Evolutionary conservation across 345 rosid genomes (phyloP).

Genomic region (Laguncularia racemosa): DNA sequence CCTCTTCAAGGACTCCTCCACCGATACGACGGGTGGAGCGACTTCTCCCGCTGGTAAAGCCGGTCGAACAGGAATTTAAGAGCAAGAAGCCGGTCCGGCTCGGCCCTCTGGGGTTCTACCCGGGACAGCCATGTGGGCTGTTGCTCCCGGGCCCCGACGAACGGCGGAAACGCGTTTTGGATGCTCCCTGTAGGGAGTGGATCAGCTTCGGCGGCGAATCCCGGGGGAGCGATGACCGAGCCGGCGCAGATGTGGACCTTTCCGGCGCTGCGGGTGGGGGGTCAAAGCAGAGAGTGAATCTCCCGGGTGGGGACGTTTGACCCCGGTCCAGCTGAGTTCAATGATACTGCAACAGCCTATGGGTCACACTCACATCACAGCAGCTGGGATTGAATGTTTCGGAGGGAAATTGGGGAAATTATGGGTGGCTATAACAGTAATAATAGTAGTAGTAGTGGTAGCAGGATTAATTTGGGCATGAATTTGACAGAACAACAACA

Average conservation of each 20-base stretch:
- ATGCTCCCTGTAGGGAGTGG: conserved; percentile 58
- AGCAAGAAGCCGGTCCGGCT: conserved; percentile 33
- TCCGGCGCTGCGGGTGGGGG: conserved; percentile 17
- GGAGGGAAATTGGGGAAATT: conserved; percentile 39
- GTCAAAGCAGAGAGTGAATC: conserved; percentile 17
- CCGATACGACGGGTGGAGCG: conserved; percentile 9
- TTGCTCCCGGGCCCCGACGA: conserved; percentile 41
- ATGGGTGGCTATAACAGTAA: conserved; percentile 11
- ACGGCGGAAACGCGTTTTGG: conserved; percentile 72
- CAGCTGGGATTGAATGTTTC: conserved; percentile 55
- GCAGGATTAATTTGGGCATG: conserved; percentile 52
- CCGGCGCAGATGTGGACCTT: conserved; percentile 75
- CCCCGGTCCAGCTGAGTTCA: conserved; percentile 55
- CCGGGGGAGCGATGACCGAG: conserved; percentile 13
- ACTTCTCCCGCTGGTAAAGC: conserved; percentile 17
- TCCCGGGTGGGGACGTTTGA: conserved; percentile 41
- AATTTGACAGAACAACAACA: conserved; percentile 38
- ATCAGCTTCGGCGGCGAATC: conserved; percentile 18
- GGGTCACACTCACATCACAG: conserved; percentile 57
- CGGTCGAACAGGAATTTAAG: conserved; percentile 20
- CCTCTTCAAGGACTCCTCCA: conserved; percentile 49
- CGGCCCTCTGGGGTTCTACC: conserved; percentile 32
- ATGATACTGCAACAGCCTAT: conserved; percentile 56
- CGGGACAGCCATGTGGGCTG: conserved; percentile 70
- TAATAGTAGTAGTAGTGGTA: too few species aligned